These are phyloP conservation scores for Daldinia caldariorum DNA, from an alignment of 495 filamentous ascomycete genomes.

Conservation along the genomic window DNA sequence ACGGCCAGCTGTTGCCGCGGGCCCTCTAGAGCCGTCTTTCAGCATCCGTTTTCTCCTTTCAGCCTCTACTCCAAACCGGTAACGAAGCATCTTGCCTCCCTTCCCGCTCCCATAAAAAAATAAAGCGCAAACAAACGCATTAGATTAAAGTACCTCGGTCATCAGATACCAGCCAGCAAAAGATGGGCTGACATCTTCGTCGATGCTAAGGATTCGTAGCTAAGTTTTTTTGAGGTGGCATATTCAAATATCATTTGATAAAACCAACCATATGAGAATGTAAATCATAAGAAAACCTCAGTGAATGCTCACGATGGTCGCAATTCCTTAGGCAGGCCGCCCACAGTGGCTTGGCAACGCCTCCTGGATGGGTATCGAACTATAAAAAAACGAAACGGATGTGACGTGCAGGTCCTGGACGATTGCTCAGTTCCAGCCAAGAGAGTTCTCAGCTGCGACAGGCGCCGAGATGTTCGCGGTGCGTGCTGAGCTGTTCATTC, in stretches of 20 bases:
- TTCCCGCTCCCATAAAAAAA: constrained; percentile 4
- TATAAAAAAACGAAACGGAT: constrained; percentile 52
- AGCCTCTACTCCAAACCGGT: constrained; percentile 41
- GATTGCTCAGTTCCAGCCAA: constrained; percentile 89
- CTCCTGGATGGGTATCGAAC: constrained; percentile 63
- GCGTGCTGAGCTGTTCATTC: constrained; percentile 77
- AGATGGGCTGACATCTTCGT: constrained; percentile 49
- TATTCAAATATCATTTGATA: constrained; percentile 39
- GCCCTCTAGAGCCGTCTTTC: constrained; percentile 43
- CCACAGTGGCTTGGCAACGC: constrained; percentile 38
- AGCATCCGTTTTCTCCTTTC: constrained; percentile 34
- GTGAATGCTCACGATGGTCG: constrained; percentile 39
- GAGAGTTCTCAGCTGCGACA: constrained; percentile 95
- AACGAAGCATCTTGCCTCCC: constrained; percentile 25
- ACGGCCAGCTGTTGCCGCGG: constrained; percentile 36
- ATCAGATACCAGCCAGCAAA: constrained; percentile 55
- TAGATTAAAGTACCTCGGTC: constrained; percentile 52
- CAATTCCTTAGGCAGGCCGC: constrained; percentile 44
- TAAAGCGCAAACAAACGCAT: constrained; percentile 49
- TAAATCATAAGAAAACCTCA: constrained; percentile 50
- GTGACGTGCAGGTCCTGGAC: constrained; percentile 45
- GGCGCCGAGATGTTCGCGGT: constrained; percentile 79
- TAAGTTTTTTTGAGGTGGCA: constrained; percentile 34
- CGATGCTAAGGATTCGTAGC: constrained; percentile 44
- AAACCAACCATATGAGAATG: constrained; percentile 45